Evolutionary conservation across 352 stramenopile species (phyloP), one percentile per base, ranked within the genome.

Genomic region (Globisporangium echinulatum): DNA sequence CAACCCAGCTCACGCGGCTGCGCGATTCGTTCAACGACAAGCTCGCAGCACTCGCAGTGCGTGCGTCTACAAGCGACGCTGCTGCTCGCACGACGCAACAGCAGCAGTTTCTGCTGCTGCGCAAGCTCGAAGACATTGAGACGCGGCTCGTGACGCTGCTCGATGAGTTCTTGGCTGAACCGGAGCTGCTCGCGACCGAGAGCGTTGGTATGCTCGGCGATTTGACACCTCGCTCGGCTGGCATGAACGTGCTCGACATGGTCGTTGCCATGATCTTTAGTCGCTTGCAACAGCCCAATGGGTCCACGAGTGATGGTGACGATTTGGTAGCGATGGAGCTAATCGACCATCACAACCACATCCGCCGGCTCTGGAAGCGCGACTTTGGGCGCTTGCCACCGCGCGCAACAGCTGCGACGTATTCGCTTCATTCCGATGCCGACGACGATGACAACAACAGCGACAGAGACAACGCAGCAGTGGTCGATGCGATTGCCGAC

Each of bases 171-270:
- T 54, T 94, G 7, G 54, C 70, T 50, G 78, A 90, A 7, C 75
- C 79, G 0, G 79, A 83, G 50, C 67, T 90, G 17, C 62, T 74
- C 19, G 71, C 78, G 54, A 61, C 66, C 59, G 76, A 82, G 56
- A 77, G 73, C 56, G 72, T 70, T 44, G 68, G 72, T 10, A 74
- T 77, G 14, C 81, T 82, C 68, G 56, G 63, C 33, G 25, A 33
- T 33, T 33, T 33, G 2, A 3, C 25, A 33, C 25, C 25, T 33
- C 25, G 70, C 64, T 44, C 62, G 46, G 63, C 66, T 10, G 63
- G 63, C n/a, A 86, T 87, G 78, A 93, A 90, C 60, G 82, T 94
- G 48, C 63, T 94, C 47, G 85, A 94, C 57, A 94, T 93, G 83
- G 75, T 94, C 40, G 70, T 94, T 7, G 84, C 82, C 14, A 94